Percentiles rank a stretch among this genome's conserved stretches.
phyloP scores from a whole-genome alignment of 129 eudicot genomes.

The Helianthus tuberosus region DNA sequence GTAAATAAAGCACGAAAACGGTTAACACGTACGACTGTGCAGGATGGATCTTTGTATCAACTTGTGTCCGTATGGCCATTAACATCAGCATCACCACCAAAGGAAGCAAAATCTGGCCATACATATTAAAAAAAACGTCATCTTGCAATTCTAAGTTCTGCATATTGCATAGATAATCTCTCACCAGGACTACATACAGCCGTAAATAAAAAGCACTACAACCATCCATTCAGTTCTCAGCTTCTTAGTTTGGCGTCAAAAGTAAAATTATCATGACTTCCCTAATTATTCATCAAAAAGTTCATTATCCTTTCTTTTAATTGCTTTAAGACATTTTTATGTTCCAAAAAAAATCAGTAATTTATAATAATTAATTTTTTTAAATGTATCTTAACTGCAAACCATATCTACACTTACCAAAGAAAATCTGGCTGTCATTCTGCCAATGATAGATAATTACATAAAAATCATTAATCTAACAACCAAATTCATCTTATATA shows the following conservation, averaged over 20 bases:
- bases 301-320: slow-evolving; percentile 3
- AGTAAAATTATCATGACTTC: background rate
- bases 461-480: slow-evolving; percentile 13
- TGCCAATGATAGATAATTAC: background rate
- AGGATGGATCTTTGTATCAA: slow-evolving; percentile 79
- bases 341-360: background rate
- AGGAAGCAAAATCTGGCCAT: slow-evolving; percentile 82
- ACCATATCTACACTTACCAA: slow-evolving; percentile 13
- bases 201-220: slow-evolving; percentile 2
- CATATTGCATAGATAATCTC: slow-evolving; percentile 7
- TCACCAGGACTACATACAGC: slow-evolving; percentile 3
- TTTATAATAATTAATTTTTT: background rate
- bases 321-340: background rate
- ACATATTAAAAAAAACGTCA: background rate
- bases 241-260: background rate
- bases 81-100: slow-evolving; percentile 89
- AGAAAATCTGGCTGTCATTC: too few species aligned
- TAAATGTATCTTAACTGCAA: slow-evolving; percentile 8
- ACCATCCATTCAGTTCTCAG: slow-evolving; percentile 5
- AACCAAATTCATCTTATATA: slow-evolving; percentile 10
- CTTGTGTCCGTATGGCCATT: slow-evolving; percentile 87
- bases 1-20: background rate
- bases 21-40: slow-evolving; percentile 72
- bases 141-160: background rate
- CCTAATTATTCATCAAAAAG: slow-evolving; percentile 2